phyloP scores from a whole-genome alignment of 176 grass and related monocot genomes.

The Eragrostis curvula region DNA sequence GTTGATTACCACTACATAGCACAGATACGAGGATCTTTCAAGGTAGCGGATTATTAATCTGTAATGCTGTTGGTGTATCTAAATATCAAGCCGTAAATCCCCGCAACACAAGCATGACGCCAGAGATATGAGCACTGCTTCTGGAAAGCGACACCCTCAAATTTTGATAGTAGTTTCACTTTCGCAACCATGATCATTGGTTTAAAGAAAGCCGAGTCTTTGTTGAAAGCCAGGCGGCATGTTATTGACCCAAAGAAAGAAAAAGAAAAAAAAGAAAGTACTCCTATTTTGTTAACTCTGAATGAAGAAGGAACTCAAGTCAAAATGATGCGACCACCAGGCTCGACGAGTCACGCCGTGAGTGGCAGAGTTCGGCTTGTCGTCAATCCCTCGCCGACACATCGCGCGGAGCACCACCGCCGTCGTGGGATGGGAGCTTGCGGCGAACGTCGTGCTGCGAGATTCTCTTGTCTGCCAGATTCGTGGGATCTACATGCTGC shows the following conservation, averaged over 20 bases:
- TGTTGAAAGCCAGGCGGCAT: too few species aligned
- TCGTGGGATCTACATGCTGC: too few species aligned
- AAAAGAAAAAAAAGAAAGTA: too few species aligned
- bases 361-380: neutral
- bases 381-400: constrained; percentile 12
- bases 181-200: neutral
- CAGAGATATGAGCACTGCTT: neutral
- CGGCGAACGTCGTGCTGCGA: neutral
- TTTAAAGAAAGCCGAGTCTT: neutral
- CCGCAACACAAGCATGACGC: neutral
- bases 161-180: neutral
- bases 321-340: neutral
- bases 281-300: too few species aligned
- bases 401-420: neutral
- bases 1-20: neutral
- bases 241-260: too few species aligned
- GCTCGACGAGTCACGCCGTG: neutral
- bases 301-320: too few species aligned
- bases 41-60: too few species aligned
- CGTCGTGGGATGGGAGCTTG: neutral
- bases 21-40: neutral
- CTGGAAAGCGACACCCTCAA: neutral
- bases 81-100: neutral
- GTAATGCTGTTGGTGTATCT: too few species aligned
- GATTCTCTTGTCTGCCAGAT: neutral